A percentile compares a stretch with the other conserved stretches of the same genome.
Evolutionary conservation across 1,139 yeast genomes (phyloP).

Genomic region (Lizanozyma gosingica): DNA sequence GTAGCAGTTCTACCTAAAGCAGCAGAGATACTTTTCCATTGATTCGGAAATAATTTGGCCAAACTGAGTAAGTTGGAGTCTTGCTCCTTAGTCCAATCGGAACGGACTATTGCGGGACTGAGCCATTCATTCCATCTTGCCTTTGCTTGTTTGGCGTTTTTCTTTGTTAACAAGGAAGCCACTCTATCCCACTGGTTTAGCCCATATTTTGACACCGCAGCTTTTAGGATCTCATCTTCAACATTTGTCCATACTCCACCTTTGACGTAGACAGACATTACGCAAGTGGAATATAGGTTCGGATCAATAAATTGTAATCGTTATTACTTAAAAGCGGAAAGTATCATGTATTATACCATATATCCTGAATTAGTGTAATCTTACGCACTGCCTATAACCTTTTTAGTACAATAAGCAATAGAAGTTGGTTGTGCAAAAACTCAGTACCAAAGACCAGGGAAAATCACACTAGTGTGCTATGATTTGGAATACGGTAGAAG

Average conservation of each 20-base stretch:
- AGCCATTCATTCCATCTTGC: conserved; percentile 91
- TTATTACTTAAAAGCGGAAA: too few species aligned
- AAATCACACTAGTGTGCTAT: too few species aligned
- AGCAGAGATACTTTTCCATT: conserved; percentile 87
- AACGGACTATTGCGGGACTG: conserved; percentile 59
- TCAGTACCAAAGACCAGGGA: too few species aligned
- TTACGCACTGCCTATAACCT: too few species aligned
- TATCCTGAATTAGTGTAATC: too few species aligned
- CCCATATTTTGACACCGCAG: conserved; percentile 91
- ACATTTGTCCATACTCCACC: conserved; percentile 91
- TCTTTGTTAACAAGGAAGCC: conserved; percentile 75
- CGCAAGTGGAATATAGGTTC: too few species aligned
- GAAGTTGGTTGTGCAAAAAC: too few species aligned
- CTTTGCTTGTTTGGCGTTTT: conserved; percentile 86
- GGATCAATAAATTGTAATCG: too few species aligned
- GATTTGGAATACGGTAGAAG: too few species aligned
- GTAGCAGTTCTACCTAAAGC: conserved; percentile 79
- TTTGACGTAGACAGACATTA: conserved; percentile 58
- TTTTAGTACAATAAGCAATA: too few species aligned
- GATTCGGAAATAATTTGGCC: conserved; percentile 75
- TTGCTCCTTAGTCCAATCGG: conserved; percentile 67
- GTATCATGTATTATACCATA: too few species aligned
- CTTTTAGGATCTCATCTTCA: conserved; percentile 83
- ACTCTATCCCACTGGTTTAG: conserved; percentile 92
- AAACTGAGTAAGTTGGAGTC: conserved; percentile 64